phyloP scores from a whole-genome alignment of 345 rosid species.

The Bruguiera parviflora region DNA sequence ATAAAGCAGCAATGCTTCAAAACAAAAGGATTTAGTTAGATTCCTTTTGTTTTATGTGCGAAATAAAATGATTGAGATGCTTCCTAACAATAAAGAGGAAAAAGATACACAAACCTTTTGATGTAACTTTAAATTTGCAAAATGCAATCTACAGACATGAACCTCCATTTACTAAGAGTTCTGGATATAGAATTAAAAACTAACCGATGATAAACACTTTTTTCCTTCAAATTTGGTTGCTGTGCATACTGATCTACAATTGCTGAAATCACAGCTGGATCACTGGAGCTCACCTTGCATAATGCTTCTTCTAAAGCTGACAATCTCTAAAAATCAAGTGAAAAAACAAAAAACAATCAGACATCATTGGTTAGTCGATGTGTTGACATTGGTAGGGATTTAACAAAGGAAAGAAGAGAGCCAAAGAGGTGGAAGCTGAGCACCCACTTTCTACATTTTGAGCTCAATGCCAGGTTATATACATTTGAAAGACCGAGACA shows the following conservation, averaged over 20 bases:
- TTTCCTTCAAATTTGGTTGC: constrained; percentile 53
- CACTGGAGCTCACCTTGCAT: constrained; percentile 41
- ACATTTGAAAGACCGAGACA: neutral
- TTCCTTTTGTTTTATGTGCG: no score
- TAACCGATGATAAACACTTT: constrained; percentile 62
- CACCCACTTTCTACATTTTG: no score
- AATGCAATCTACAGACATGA: neutral
- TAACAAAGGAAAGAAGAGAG: no score
- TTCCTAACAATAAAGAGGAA: no score
- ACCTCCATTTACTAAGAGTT: neutral
- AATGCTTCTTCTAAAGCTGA: constrained; percentile 57
- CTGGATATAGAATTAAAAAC: constrained; percentile 11
- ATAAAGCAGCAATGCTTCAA: neutral
- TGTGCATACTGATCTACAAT: constrained; percentile 51
- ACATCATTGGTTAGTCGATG: neutral
- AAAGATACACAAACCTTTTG: no score
- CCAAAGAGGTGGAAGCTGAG: no score
- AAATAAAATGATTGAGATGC: no score
- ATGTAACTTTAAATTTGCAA: no score
- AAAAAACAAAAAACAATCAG: constrained; percentile 7
- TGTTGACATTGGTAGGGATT: no score
- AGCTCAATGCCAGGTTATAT: no score
- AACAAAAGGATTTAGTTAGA: neutral
- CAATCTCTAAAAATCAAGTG: constrained; percentile 48
- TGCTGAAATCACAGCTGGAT: constrained; percentile 48